Percentiles rank a stretch among this genome's conserved stretches.
Conservation (phyloP, 2,329 filamentous ascomycete species). For the Pseudogymnoascus sp. region DNA sequence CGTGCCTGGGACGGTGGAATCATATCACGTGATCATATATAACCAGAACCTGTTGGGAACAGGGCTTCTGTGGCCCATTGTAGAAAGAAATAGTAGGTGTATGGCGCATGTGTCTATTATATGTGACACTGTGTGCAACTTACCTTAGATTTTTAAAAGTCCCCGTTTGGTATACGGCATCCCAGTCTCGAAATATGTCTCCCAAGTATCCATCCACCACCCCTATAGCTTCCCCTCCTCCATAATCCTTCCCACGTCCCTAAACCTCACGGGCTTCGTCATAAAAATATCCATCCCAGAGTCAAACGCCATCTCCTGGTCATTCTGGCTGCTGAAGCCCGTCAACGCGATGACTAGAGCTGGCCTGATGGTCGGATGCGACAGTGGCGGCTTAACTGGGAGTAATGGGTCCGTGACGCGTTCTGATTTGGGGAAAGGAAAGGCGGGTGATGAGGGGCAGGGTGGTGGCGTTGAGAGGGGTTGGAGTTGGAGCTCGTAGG, state of each 20-base stretch:
- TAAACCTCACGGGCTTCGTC: conserved; percentile 39
- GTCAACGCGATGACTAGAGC: conserved; percentile 44
- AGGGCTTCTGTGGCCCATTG: background rate
- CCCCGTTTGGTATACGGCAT: background rate
- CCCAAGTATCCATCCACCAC: background rate
- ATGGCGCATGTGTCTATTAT: background rate
- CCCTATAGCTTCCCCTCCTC: conserved; percentile 4
- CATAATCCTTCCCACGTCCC: conserved; percentile 18
- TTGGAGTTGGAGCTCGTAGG: conserved; percentile 17
- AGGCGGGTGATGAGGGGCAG: conserved; percentile 5
- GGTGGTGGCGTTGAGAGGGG: conserved; percentile 11
- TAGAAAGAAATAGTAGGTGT: background rate
- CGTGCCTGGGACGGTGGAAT: background rate
- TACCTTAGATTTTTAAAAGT: background rate
- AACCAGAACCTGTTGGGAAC: background rate
- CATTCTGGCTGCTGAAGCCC: conserved; percentile 40
- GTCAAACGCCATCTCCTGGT: conserved; percentile 39
- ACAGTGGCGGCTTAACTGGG: conserved; percentile 26
- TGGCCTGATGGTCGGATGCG: conserved; percentile 12
- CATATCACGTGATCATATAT: background rate
- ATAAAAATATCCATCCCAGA: conserved; percentile 47
- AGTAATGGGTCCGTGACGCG: background rate
- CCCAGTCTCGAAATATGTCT: background rate
- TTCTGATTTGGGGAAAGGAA: conserved; percentile 6
- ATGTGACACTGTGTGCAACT: background rate